Evolutionary conservation across 2,329 filamentous ascomycete species (phyloP).

Genomic region (Didymosphaeria variabile): DNA sequence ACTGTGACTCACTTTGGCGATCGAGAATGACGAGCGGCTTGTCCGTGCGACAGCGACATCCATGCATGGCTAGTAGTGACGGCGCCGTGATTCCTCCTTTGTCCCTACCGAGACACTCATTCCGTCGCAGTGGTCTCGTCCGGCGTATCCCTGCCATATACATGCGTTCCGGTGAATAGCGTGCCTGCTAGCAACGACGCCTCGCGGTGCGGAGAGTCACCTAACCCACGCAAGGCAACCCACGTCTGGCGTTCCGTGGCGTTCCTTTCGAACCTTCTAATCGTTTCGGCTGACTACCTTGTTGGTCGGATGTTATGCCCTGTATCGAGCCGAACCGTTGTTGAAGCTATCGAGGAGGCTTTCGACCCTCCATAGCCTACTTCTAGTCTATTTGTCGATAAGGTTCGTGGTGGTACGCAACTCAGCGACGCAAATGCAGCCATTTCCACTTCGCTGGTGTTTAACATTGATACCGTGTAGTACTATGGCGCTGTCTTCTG

Average conservation of each 20-base stretch:
- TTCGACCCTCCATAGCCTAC: neutral
- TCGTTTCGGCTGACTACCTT: neutral
- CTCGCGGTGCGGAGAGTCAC: conserved; percentile 7
- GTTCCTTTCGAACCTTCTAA: neutral
- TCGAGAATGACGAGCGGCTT: neutral
- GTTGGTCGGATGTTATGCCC: neutral
- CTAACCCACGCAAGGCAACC: conserved; percentile 6
- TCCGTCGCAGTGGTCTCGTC: conserved; percentile 6
- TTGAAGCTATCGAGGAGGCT: neutral
- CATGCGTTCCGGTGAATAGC: conserved; percentile 9
- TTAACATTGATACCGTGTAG: too few species aligned
- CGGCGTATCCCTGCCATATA: neutral
- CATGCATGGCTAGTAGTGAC: neutral
- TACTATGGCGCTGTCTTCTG: conserved; percentile 18
- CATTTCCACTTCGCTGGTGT: too few species aligned
- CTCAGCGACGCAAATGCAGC: neutral
- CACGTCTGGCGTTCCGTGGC: neutral
- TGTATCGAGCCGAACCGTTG: neutral
- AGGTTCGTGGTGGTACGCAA: neutral
- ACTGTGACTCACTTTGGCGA: conserved; percentile 1
- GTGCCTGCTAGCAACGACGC: conserved; percentile 21
- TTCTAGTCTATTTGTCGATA: neutral
- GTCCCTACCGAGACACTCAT: neutral
- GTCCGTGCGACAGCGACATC: conserved; percentile 4
- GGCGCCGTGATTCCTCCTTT: neutral